phyloP scores from a whole-genome alignment of 805 yeast genomes.

The Metschnikowia picachoensis region DNA sequence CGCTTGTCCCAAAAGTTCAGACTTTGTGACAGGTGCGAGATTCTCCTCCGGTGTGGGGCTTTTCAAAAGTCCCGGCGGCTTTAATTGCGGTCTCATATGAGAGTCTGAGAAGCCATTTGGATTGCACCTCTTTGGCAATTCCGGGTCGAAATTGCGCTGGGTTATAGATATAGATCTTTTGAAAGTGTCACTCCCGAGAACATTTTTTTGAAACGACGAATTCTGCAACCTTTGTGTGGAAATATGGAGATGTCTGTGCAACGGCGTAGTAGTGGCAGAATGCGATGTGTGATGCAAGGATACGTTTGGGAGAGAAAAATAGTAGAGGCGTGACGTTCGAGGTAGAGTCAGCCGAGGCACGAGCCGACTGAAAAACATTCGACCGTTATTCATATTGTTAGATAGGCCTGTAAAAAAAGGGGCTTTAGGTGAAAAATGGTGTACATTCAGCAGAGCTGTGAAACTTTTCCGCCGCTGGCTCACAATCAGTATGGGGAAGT shows the following conservation, averaged over 20 bases:
- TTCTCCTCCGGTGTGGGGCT: not conserved
- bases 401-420: too few relatives aligned
- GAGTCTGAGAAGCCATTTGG: not conserved
- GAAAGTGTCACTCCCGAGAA: too few relatives aligned
- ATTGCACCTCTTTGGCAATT: not conserved
- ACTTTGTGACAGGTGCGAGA: conserved; percentile 6
- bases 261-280: not conserved
- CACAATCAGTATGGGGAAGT: conserved; percentile 6
- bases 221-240: not conserved
- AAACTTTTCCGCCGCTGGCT: not conserved
- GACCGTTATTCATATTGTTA: too few relatives aligned
- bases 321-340: not conserved
- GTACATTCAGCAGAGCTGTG: too few relatives aligned
- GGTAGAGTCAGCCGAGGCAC: not conserved
- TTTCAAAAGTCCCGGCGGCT: not conserved
- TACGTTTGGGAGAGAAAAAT: not conserved
- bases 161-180: not conserved
- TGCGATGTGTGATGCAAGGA: not conserved
- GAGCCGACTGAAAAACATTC: not conserved
- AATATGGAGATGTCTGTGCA: not conserved
- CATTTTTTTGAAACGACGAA: not conserved
- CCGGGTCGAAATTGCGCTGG: not conserved
- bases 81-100: not conserved
- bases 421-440: too few relatives aligned
- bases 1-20: conserved; percentile 27